Evolutionary conservation across 495 filamentous ascomycete species (phyloP).

Genomic region (Aspergillus baeticus): DNA sequence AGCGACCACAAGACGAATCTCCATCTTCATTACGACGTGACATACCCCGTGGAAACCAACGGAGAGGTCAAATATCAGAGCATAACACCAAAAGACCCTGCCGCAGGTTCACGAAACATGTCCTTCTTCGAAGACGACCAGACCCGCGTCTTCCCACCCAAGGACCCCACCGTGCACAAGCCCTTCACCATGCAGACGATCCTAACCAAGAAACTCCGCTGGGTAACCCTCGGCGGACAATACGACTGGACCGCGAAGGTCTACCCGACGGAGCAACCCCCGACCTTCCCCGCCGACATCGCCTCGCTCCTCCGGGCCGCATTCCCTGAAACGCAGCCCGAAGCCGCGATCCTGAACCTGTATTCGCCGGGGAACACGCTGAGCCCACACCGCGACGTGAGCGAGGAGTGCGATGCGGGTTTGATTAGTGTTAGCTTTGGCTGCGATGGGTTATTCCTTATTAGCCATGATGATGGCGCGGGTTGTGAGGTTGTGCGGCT

Average conservation of each 20-base stretch:
- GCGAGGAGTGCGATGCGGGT: slow-evolving; percentile 70
- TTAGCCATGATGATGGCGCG: slow-evolving; percentile 38
- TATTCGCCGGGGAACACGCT: slow-evolving; percentile 87
- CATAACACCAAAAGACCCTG: background rate
- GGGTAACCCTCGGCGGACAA: slow-evolving; percentile 90
- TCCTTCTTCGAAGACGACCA: slow-evolving; percentile 54
- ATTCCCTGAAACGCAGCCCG: slow-evolving; percentile 70
- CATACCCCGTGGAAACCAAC: slow-evolving; percentile 51
- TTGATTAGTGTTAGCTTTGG: slow-evolving; percentile 84
- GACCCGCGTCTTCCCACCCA: slow-evolving; percentile 50
- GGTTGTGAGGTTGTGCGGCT: slow-evolving; percentile 62
- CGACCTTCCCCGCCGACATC: slow-evolving; percentile 73
- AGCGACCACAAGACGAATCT: slow-evolving; percentile 79
- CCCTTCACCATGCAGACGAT: slow-evolving; percentile 63
- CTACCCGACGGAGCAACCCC: slow-evolving; percentile 68
- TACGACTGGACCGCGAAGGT: slow-evolving; percentile 89
- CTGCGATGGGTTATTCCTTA: slow-evolving; percentile 78
- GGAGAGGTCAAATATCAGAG: slow-evolving; percentile 5
- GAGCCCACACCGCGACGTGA: slow-evolving; percentile 86
- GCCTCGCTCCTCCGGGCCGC: slow-evolving; percentile 58
- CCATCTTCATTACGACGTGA: slow-evolving; percentile 76
- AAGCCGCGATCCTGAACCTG: slow-evolving; percentile 90
- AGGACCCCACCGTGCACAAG: slow-evolving; percentile 65
- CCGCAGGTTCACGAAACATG: background rate
- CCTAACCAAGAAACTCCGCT: slow-evolving; percentile 76